Percentiles rank a stretch among this genome's conserved stretches.
These are phyloP conservation scores for Corylus americana DNA, from an alignment of 306 rosid genomes.

Conservation along the genomic window DNA sequence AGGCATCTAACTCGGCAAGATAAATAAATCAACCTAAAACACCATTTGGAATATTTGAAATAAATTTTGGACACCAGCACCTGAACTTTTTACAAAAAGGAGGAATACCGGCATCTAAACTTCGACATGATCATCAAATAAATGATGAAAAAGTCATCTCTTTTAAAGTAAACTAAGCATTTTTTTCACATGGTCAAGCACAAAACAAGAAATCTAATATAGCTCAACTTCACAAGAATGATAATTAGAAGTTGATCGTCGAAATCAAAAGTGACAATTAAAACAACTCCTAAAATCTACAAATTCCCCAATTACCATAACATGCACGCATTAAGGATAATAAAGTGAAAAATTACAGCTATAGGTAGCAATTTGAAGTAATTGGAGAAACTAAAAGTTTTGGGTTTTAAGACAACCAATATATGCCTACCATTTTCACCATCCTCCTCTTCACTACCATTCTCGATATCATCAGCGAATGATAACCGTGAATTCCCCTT, in stretches of 20 bases:
- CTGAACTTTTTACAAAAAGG: no score
- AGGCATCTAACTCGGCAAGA: background rate
- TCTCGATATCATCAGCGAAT: constrained; percentile 79
- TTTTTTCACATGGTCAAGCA: background rate
- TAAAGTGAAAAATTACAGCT: background rate
- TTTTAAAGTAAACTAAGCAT: no score
- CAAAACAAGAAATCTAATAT: background rate
- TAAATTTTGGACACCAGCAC: no score
- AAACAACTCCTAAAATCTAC: background rate
- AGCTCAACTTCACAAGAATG: background rate
- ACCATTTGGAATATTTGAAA: no score
- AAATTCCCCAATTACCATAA: background rate
- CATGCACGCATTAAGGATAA: background rate
- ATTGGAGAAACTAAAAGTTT: constrained; percentile 3
- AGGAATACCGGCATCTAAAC: background rate
- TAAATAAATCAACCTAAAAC: background rate
- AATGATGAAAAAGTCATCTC: background rate
- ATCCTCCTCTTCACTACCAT: constrained; percentile 77
- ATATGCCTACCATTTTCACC: constrained; percentile 43
- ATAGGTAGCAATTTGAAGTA: background rate
- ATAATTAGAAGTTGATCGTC: background rate
- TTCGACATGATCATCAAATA: background rate
- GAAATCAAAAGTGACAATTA: background rate
- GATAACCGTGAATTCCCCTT: constrained; percentile 83
- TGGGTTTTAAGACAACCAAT: background rate